phyloP scores from a whole-genome alignment of 176 grass and related monocot species.

The Otatea glauca region DNA sequence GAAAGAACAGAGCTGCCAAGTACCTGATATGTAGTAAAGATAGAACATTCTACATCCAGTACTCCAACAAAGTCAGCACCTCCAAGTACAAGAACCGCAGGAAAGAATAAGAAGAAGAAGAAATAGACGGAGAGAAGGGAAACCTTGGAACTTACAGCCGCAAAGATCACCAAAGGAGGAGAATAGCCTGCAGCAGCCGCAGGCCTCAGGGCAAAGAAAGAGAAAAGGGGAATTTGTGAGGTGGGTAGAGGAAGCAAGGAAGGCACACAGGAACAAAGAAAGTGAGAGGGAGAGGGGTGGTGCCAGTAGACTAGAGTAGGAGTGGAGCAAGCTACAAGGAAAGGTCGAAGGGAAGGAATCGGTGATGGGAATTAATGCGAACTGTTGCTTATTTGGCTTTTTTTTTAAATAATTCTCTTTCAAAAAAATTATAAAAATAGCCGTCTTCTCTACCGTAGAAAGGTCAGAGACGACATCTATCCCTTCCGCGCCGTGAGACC shows the following conservation, averaged over 20 bases:
- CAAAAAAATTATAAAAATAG: no score
- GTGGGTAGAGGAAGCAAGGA: slow-evolving; percentile 37
- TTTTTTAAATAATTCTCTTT: no score
- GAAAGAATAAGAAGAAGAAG: not conserved
- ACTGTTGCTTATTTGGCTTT: no score
- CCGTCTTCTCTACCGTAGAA: no score
- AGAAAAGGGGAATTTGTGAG: slow-evolving; percentile 17
- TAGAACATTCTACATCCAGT: slow-evolving; percentile 6
- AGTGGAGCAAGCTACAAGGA: not conserved
- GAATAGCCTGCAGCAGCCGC: slow-evolving; percentile 14
- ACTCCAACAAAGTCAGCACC: slow-evolving; percentile 14
- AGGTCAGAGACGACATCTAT: no score
- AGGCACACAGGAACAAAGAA: not conserved
- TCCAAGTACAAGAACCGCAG: not conserved
- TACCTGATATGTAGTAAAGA: not conserved
- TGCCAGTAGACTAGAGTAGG: not conserved
- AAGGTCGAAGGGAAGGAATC: not conserved
- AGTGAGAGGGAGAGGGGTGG: slow-evolving; percentile 1
- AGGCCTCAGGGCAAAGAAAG: not conserved
- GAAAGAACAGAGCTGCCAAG: not conserved
- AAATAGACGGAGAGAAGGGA: not conserved
- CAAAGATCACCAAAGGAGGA: slow-evolving; percentile 27
- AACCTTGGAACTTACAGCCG: slow-evolving; percentile 37
- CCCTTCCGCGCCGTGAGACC: no score
- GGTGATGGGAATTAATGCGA: slow-evolving; percentile 33